phyloP scores from a whole-genome alignment of 2,329 filamentous ascomycete genomes.

The Meredithiella fracta region DNA sequence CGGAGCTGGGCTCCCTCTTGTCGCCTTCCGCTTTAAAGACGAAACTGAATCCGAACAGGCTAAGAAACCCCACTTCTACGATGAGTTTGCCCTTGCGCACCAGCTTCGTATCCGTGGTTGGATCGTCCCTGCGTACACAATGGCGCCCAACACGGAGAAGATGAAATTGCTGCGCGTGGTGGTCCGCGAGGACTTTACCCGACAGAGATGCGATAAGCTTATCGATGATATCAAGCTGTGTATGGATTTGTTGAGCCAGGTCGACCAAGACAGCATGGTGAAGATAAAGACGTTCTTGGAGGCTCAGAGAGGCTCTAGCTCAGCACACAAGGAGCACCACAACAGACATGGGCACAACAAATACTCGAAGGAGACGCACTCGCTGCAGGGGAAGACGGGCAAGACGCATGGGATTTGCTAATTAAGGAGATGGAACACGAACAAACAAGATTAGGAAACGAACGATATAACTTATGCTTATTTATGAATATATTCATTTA shows the following conservation, averaged over 20 bases:
- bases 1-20: constrained; percentile 69
- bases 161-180: constrained; percentile 89
- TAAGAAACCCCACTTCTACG: constrained; percentile 42
- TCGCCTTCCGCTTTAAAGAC: constrained; percentile 64
- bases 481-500: neutral
- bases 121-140: constrained; percentile 93
- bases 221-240: constrained; percentile 66
- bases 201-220: constrained; percentile 63
- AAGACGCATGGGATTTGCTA: constrained; percentile 85
- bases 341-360: constrained; percentile 34
- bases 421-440: neutral
- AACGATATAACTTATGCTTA: neutral
- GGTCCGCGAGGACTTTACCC: constrained; percentile 80
- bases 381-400: constrained; percentile 72
- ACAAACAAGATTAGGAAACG: neutral
- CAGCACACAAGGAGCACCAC: constrained; percentile 34
- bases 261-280: constrained; percentile 56
- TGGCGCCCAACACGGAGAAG: constrained; percentile 72
- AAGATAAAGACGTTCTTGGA: constrained; percentile 51
- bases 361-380: constrained; percentile 59
- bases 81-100: constrained; percentile 68
- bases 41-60: constrained; percentile 27
- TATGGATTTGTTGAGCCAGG: constrained; percentile 50
- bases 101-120: constrained; percentile 74
- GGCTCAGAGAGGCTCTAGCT: constrained; percentile 26